phyloP scores from a whole-genome alignment of 2,329 filamentous ascomycete genomes.

The Aspergillus amoenus region DNA sequence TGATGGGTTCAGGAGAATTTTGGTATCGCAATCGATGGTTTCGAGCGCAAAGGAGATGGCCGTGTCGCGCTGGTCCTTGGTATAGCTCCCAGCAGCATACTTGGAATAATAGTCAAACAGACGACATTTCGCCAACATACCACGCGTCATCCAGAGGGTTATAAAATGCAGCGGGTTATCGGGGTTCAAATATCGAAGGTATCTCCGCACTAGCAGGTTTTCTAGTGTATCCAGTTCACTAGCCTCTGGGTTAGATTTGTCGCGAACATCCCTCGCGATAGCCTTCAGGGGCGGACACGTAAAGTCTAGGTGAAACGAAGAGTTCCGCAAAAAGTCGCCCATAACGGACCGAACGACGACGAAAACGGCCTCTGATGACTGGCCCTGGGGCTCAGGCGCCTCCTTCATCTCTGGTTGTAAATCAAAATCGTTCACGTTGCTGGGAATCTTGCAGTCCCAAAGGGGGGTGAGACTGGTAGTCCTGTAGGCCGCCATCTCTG shows the following conservation, averaged over 20 bases:
- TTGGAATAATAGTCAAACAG: constrained; percentile 52
- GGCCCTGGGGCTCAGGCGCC: constrained; percentile 27
- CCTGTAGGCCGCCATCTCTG: constrained; percentile 61
- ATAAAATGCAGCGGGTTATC: constrained; percentile 49
- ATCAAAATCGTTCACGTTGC: constrained; percentile 46
- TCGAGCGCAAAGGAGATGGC: constrained; percentile 31
- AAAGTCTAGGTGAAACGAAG: constrained; percentile 48
- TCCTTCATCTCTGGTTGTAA: constrained; percentile 40
- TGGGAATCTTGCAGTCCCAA: constrained; percentile 46
- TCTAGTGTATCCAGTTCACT: constrained; percentile 39
- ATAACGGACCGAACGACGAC: constrained; percentile 46
- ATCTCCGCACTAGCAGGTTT: constrained; percentile 46
- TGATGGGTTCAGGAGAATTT: constrained; percentile 41
- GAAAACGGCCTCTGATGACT: constrained; percentile 45
- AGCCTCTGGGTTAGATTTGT: constrained; percentile 12
- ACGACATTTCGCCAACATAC: constrained; percentile 48
- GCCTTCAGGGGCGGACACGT: constrained; percentile 41
- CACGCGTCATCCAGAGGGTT: constrained; percentile 48
- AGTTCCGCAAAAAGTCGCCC: constrained; percentile 41
- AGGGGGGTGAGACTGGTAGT: constrained; percentile 37
- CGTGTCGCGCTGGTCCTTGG: constrained; percentile 23
- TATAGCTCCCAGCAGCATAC: constrained; percentile 26
- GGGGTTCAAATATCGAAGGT: constrained; percentile 43
- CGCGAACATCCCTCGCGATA: constrained; percentile 14
- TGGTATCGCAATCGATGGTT: constrained; percentile 51